Evolutionary conservation across 2,329 filamentous ascomycete species (phyloP).

Genomic region (Paecilomyces variotii): DNA sequence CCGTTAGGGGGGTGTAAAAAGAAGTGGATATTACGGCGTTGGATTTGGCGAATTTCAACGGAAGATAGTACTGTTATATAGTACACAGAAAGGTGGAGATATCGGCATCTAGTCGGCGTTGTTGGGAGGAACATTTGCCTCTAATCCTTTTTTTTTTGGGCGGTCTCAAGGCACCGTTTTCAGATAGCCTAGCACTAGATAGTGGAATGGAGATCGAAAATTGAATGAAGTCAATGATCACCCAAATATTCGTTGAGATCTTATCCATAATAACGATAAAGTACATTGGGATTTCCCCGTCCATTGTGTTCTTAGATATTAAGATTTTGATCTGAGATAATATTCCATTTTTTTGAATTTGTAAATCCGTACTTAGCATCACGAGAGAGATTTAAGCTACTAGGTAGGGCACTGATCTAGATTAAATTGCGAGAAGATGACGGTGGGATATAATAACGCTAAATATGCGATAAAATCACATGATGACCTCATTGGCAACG

Average conservation of each 20-base stretch:
- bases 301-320: too few species aligned
- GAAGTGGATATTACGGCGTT: background rate
- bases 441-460: background rate
- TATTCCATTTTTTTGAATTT: too few species aligned
- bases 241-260: background rate
- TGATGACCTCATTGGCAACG: constrained; percentile 58
- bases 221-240: background rate
- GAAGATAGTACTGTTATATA: background rate
- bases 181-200: background rate
- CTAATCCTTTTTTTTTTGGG: background rate
- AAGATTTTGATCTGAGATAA: too few species aligned
- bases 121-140: background rate
- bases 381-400: background rate
- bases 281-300: background rate
- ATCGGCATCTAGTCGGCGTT: background rate
- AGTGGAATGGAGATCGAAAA: background rate
- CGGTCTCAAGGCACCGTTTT: background rate
- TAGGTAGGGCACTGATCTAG: background rate
- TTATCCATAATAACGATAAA: background rate
- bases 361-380: too few species aligned
- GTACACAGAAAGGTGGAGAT: background rate
- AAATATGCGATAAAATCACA: background rate
- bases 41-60: background rate
- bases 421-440: background rate
- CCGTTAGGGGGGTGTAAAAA: background rate